Conservation (phyloP, 768 basidiomycete genomes). For the Tephrocybe sp. region DNA sequence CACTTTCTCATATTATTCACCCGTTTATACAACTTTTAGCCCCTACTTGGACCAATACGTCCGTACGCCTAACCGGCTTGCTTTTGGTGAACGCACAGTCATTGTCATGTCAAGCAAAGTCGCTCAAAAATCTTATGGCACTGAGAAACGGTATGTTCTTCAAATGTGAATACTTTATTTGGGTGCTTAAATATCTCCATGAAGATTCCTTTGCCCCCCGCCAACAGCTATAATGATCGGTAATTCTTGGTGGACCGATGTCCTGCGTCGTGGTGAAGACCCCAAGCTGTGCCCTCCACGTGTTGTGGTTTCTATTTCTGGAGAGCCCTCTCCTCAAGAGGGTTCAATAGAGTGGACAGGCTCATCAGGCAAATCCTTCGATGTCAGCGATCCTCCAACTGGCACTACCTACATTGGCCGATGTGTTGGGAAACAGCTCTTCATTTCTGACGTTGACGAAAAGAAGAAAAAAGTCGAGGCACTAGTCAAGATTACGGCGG, state of each 20-base stretch:
- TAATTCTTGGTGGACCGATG: conserved; percentile 91
- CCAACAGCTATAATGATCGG: conserved; percentile 94
- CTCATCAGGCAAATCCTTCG: conserved; percentile 80
- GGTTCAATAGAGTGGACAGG: conserved; percentile 86
- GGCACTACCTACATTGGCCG: conserved; percentile 90
- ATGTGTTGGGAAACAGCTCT: conserved; percentile 91
- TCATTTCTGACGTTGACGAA: conserved; percentile 93
- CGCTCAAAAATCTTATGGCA: conserved; percentile 96
- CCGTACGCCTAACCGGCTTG: conserved; percentile 78
- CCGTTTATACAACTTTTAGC: conserved; percentile 28
- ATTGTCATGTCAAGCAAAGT: conserved; percentile 98
- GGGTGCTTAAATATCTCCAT: too few relatives aligned
- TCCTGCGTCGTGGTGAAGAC: conserved; percentile 69
- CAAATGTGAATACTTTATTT: too few relatives aligned
- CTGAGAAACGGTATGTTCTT: conserved; percentile 81
- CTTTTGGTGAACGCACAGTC: conserved; percentile 89
- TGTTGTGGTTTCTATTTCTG: conserved; percentile 89
- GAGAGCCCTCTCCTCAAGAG: conserved; percentile 83
- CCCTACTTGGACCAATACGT: conserved; percentile 87
- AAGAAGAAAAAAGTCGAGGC: conserved; percentile 96
- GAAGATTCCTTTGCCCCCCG: conserved; percentile 86
- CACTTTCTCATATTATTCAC: not conserved
- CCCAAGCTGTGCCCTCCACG: conserved; percentile 73
- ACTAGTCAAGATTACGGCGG: conserved; percentile 83
- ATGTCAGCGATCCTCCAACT: conserved; percentile 72